Evolutionary conservation across 495 filamentous ascomycete genomes (phyloP), one percentile per base, ranked within the genome.

Genomic region (Podospora australis): DNA sequence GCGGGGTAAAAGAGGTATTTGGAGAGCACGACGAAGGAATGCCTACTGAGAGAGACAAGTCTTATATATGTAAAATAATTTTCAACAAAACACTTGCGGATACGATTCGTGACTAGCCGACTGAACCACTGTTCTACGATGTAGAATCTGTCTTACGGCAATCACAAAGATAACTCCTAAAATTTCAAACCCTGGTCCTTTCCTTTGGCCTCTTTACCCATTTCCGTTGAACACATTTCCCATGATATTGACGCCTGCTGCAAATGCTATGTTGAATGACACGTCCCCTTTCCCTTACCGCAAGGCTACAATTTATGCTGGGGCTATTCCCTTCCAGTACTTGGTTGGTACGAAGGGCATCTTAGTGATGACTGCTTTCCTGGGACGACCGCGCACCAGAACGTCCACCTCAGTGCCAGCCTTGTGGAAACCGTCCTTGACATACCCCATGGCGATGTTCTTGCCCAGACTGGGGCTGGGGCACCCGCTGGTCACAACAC

Each of bases 401-500:
- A 96, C 83, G 14, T 77, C 77, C 2, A 97, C 73, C 65, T 90
- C 82, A 0, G 91, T 96, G 5, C 90, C 94, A 39, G 79, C 73
- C 77, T 94, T 95, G 56, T 96, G 87, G 59, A 83, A 63, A 0
- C 88, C 89, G 53, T 82, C 77, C 67, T 82, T 81, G 53, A 98
- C 72, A 63, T 97, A 98, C 0, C 84, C 92, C 92, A 98, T 98
- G 34, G 94, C 90, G 46, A 98, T 89, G 60, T 96, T 96, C 63
- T 80, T 83, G 20, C 80, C 82, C 14, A 95, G 71, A 1, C 83
- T 87, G 5, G 91, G 92, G 56, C 85, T 89, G 0, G 92, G 92
- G 53, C 90, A 84, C 6, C 92, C 92, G 44, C 86, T 91, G 6
- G 92, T 98, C 46, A 98, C 76, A n/a, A 48, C 60, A 16, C 77